Evolutionary conservation across 805 yeast genomes (phyloP), one percentile per base, ranked within the genome.

Genomic region (Wickerhamiella kurtzmanii): DNA sequence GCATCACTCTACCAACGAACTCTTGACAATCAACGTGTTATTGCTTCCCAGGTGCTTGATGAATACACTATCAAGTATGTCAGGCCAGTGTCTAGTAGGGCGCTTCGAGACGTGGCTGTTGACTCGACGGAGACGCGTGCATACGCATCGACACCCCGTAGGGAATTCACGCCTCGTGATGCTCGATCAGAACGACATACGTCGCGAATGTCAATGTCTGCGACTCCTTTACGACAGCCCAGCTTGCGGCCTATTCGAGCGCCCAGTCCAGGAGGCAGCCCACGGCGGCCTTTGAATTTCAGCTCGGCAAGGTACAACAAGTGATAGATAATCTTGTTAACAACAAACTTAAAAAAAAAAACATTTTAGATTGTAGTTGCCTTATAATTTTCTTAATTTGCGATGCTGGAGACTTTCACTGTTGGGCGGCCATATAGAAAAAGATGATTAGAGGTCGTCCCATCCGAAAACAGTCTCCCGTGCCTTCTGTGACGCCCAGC

Each of bases 401-500:
- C n/a, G n/a, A n/a, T n/a, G n/a, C n/a, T n/a, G n/a, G n/a, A n/a
- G n/a, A n/a, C n/a, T n/a, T n/a, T n/a, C n/a, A n/a, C n/a, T n/a
- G n/a, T n/a, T n/a, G n/a, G n/a, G n/a, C n/a, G n/a, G n/a, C n/a
- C n/a, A n/a, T 28, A 28, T 28, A 11, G 15, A 11, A 9, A 15
- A 15, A 15, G 9, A 9, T 28, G 18, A 9, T 35, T 16, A 46
- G 42, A 71, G 54, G 48, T 73, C 74, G 44, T 74, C 77, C 77
- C 77, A 75, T 2, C 79, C 79, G 56, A 75, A 75, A 35, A 75
- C 57, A 62, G 75, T 61, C 54, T 74, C 74, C 50, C 68, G 71
- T 2, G 74, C 67, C 35, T 54, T 47, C 43, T 54, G 52, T 6
- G 60, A 48, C 4, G 61, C 51, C 60, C 65, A 59, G 18, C 58